phyloP scores from a whole-genome alignment of 148 eudicot species.

The Hydrangea macrophylla region DNA sequence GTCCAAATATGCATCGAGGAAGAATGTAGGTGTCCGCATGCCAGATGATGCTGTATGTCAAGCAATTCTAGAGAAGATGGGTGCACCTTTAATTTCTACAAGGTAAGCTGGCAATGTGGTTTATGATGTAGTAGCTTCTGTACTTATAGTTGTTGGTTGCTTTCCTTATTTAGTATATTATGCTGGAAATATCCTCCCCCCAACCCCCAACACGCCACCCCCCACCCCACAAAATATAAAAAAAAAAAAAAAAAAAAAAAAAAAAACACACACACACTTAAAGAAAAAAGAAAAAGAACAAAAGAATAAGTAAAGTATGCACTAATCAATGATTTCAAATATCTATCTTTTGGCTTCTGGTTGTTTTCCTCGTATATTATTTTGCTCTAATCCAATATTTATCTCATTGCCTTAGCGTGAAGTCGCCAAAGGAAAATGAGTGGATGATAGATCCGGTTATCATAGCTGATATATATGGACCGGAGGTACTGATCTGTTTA shows the following conservation, averaged over 20 bases:
- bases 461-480: conserved; percentile 83
- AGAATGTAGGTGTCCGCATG: conserved; percentile 79
- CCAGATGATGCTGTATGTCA: conserved; percentile 84
- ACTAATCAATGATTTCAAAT: neutral
- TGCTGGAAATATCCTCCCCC: neutral
- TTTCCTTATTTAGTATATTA: neutral
- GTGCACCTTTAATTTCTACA: conserved; percentile 73
- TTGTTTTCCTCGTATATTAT: conserved; percentile 3
- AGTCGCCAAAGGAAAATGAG: conserved; percentile 58
- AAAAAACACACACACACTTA: too few relatives aligned
- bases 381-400: neutral
- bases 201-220: neutral
- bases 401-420: conserved; percentile 48
- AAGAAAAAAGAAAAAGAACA: too few relatives aligned
- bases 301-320: too few relatives aligned
- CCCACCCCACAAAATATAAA: too few relatives aligned
- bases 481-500: conserved; percentile 45
- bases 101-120: conserved; percentile 42
- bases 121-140: neutral
- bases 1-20: conserved; percentile 59
- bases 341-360: neutral
- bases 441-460: conserved; percentile 86
- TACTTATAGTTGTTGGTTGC: neutral
- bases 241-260: too few relatives aligned
- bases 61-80: conserved; percentile 70